A percentile compares a stretch with the other conserved stretches of the same genome.
phyloP scores from a whole-genome alignment of 2,329 filamentous ascomycete genomes.

The Cladorrhinum sp. region DNA sequence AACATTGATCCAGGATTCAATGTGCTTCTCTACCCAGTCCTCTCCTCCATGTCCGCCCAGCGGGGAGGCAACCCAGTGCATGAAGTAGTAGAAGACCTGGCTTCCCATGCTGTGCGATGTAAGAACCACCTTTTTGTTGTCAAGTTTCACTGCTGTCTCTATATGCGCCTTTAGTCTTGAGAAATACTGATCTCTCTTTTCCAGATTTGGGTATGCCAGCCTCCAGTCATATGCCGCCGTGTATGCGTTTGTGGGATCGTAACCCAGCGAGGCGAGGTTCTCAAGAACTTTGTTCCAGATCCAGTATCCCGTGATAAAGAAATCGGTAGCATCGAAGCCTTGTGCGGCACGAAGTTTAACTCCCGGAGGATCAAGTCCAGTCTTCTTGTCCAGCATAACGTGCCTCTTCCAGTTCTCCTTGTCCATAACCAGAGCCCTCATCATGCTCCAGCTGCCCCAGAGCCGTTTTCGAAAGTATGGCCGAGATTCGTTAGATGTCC shows the following conservation, averaged over 20 bases:
- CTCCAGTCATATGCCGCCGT: slow-evolving; percentile 86
- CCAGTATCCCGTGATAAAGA: slow-evolving; percentile 91
- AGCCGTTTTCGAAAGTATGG: slow-evolving; percentile 91
- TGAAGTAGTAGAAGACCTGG: slow-evolving; percentile 83
- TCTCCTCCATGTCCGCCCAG: slow-evolving; percentile 77
- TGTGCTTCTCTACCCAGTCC: slow-evolving; percentile 83
- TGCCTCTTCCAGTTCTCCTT: slow-evolving; percentile 94
- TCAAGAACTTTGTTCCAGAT: slow-evolving; percentile 99
- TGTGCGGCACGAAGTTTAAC: slow-evolving; percentile 91
- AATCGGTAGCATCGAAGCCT: slow-evolving; percentile 96
- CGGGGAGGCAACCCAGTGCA: slow-evolving; percentile 73
- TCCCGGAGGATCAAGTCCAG: slow-evolving; percentile 83
- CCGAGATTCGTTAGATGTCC: slow-evolving; percentile 77
- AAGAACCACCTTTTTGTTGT: slow-evolving; percentile 76
- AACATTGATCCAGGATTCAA: slow-evolving; percentile 98
- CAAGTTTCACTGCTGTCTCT: slow-evolving; percentile 73
- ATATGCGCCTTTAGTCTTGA: slow-evolving; percentile 86
- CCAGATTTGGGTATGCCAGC: slow-evolving; percentile 83
- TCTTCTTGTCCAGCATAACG: slow-evolving; percentile 92
- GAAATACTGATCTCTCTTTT: slow-evolving; percentile 90
- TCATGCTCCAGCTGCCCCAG: slow-evolving; percentile 99
- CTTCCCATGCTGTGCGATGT: slow-evolving; percentile 97
- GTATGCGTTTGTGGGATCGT: slow-evolving; percentile 77
- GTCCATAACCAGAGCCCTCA: slow-evolving; percentile 88
- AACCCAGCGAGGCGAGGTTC: slow-evolving; percentile 92